Base-by-base conservation (phyloP, 352 stramenopile genomes). In the Salisapilia sapeloensis region DNA sequence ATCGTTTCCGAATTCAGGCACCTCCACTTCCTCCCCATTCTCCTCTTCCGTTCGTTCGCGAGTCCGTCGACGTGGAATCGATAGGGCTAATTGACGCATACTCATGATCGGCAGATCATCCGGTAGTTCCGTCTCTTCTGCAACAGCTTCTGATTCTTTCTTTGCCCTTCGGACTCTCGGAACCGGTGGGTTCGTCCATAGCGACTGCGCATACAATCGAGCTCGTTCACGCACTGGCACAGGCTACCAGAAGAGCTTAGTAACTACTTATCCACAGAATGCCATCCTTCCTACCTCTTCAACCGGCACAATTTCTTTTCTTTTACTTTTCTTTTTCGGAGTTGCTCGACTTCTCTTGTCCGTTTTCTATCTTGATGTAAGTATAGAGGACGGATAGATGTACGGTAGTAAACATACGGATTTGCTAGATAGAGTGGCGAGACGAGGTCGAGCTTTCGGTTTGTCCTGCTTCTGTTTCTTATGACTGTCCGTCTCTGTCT, bases 31-130 rank as follows among this genome's bases (percentile, higher is more conserved):
- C 23, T 13, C 31, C 3, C 5, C 20, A 13, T 50, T 29, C 31
- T 83, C 70, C 17, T 67, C 56, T 18, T 80, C 69, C 33, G 83
- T 53, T 13, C 53, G 61, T 35, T 74, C 59, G 32, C 63, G 50
- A 4, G 56, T 57, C 19, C 48, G 45, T 2, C 74, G 67, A 38
- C 70, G 78, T 1, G 74, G 70, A 11, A 90, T 67, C 19, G 65
- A 78, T 9, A 85, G 41, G 5, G 74, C 74, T 11, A 90, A 36
- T 34, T 90, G 65, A 12, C 74, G 69, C 71, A 90, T 85, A 0
- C 70, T 86, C 71, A 86, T 86, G 42, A 84, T 57, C 6, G 67
- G 79, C 2, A 62, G 63, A 40, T 80, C 61, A n/a, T n/a, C n/a
- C n/a, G n/a, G n/a, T n/a, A n/a, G n/a, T n/a, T n/a, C n/a, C n/a